These are phyloP conservation scores for Fusarium succisae DNA, from an alignment of 2,329 filamentous ascomycete species.

Conservation along the genomic window DNA sequence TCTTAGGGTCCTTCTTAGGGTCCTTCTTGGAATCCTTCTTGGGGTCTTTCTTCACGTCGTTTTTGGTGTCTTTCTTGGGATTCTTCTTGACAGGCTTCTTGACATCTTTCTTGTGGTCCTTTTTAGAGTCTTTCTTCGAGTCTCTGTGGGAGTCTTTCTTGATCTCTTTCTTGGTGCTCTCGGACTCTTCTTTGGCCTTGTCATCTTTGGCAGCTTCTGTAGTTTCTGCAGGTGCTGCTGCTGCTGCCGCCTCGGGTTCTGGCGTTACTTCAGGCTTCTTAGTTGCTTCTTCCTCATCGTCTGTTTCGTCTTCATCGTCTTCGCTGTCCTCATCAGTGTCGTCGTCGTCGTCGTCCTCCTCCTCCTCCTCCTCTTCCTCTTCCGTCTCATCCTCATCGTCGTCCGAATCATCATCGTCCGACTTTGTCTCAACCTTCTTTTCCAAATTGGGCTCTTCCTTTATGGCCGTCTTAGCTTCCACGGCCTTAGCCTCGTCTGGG, in stretches of 20 bases:
- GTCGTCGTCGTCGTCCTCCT: slow-evolving; percentile 19
- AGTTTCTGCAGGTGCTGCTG: background rate
- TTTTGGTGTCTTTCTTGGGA: background rate
- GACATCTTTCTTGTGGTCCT: background rate
- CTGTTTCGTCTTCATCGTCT: slow-evolving; percentile 20
- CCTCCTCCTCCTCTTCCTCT: slow-evolving; percentile 27
- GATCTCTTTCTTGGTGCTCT: background rate
- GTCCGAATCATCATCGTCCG: slow-evolving; percentile 33
- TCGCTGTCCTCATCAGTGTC: slow-evolving; percentile 24
- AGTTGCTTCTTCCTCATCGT: slow-evolving; percentile 26
- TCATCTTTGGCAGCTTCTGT: slow-evolving; percentile 1
- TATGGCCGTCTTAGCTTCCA: slow-evolving; percentile 50
- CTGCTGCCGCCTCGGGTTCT: background rate
- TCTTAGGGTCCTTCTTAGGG: background rate
- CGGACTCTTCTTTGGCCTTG: slow-evolving; percentile 17
- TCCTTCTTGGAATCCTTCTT: background rate
- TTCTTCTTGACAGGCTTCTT: background rate
- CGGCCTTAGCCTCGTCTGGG: slow-evolving; percentile 51
- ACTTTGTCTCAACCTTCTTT: slow-evolving; percentile 46
- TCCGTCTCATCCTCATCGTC: slow-evolving; percentile 10
- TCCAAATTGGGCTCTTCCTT: slow-evolving; percentile 53
- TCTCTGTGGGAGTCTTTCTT: slow-evolving; percentile 13
- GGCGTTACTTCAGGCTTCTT: slow-evolving; percentile 14
- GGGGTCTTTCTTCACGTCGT: slow-evolving; percentile 1
- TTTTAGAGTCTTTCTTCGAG: slow-evolving; percentile 7